phyloP scores from a whole-genome alignment of 2,329 filamentous ascomycete genomes.

The Aspergillus uvarum region DNA sequence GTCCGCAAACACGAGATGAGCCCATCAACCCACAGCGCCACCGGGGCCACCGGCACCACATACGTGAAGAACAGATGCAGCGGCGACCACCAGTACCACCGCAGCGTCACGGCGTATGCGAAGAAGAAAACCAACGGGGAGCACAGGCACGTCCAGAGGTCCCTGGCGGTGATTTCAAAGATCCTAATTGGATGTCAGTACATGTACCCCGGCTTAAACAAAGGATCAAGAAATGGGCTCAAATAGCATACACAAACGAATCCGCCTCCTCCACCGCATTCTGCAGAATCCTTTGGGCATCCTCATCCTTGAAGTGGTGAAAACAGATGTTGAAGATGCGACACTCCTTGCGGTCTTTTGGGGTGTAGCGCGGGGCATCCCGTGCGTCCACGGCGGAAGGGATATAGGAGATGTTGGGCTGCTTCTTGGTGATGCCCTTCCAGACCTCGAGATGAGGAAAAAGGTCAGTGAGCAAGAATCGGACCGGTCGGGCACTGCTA shows the following conservation, averaged over 20 bases:
- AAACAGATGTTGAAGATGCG: slow-evolving; percentile 73
- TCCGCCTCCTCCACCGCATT: slow-evolving; percentile 42
- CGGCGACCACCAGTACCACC: slow-evolving; percentile 48
- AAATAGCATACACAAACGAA: slow-evolving; percentile 23
- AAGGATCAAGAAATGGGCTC: too few species aligned
- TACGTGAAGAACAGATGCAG: slow-evolving; percentile 66
- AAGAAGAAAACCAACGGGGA: slow-evolving; percentile 29
- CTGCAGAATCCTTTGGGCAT: slow-evolving; percentile 61
- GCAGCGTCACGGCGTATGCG: slow-evolving; percentile 26
- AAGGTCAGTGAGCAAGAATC: slow-evolving; percentile 66
- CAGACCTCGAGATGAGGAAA: slow-evolving; percentile 64
- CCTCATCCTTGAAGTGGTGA: slow-evolving; percentile 70
- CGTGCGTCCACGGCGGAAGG: slow-evolving; percentile 64
- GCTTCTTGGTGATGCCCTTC: slow-evolving; percentile 53
- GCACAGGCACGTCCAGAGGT: slow-evolving; percentile 8
- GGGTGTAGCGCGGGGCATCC: slow-evolving; percentile 23
- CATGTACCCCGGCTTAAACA: too few species aligned
- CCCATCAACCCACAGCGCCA: slow-evolving; percentile 69
- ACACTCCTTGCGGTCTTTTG: slow-evolving; percentile 59
- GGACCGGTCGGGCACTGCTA: slow-evolving; percentile 36
- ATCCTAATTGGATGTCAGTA: slow-evolving; percentile 7
- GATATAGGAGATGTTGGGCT: slow-evolving; percentile 61
- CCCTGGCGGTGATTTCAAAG: slow-evolving; percentile 14
- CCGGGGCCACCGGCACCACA: slow-evolving; percentile 64
- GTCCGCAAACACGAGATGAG: slow-evolving; percentile 66